These are phyloP conservation scores for Rhizophlyctis rosea DNA, from an alignment of 192 early-diverging fungal species.

Conservation along the genomic window DNA sequence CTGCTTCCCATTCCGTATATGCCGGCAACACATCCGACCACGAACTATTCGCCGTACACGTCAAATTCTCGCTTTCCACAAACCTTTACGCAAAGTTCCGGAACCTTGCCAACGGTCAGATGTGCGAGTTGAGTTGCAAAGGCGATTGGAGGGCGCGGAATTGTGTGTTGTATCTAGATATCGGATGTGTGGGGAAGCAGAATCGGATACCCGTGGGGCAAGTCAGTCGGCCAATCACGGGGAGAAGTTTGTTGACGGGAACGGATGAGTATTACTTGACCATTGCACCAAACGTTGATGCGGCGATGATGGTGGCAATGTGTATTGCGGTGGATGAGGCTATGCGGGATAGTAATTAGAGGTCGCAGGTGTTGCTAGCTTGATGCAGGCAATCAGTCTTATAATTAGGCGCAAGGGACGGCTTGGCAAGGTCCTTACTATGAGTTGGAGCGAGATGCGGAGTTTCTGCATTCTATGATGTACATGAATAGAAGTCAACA, in stretches of 20 bases:
- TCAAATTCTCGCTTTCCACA: not conserved
- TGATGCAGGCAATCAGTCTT: too few species aligned
- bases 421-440: too few species aligned
- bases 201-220: slow-evolving; percentile 1
- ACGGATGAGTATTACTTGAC: not conserved
- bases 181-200: slow-evolving; percentile 3
- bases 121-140: slow-evolving; percentile 9
- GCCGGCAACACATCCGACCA: slow-evolving; percentile 1
- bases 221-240: too few species aligned
- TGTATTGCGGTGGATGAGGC: slow-evolving; percentile 15
- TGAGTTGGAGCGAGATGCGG: too few species aligned
- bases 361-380: too few species aligned
- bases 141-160: slow-evolving; percentile 16
- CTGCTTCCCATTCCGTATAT: slow-evolving; percentile 1
- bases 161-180: slow-evolving; percentile 7
- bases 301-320: slow-evolving; percentile 6
- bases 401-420: too few species aligned
- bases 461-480: too few species aligned
- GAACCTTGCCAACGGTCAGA: not conserved
- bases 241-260: not conserved
- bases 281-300: not conserved
- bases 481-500: too few species aligned
- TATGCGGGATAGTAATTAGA: too few species aligned
- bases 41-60: slow-evolving; percentile 8
- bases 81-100: not conserved